Percentiles rank a stretch among this genome's conserved stretches.
phyloP scores from a whole-genome alignment of 495 filamentous ascomycete species.

The Tuber aestivum region DNA sequence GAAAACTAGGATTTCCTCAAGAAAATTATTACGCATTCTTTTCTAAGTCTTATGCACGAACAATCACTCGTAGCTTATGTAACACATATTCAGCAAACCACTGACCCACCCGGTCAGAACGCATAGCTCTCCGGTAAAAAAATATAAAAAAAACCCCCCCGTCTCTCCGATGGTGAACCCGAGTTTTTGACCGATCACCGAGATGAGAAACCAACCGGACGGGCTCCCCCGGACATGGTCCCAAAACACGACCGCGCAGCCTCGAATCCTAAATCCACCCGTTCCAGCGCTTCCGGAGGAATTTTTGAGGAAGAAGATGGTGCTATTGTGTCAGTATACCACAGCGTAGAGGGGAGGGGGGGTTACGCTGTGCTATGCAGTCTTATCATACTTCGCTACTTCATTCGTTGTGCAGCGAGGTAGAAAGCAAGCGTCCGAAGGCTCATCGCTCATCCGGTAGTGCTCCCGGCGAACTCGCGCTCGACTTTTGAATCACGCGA shows the following conservation, averaged over 20 bases:
- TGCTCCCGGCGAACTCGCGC: background rate
- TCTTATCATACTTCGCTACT: background rate
- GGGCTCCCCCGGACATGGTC: background rate
- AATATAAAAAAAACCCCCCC: no score
- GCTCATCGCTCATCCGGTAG: background rate
- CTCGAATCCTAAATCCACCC: background rate
- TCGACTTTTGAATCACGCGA: background rate
- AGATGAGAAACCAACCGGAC: background rate
- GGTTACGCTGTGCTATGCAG: background rate
- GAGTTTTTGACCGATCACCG: background rate
- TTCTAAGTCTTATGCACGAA: background rate
- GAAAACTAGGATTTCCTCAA: background rate
- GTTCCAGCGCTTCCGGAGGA: background rate
- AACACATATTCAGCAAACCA: background rate
- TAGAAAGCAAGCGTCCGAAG: background rate
- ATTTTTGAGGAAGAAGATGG: background rate
- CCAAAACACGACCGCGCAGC: background rate
- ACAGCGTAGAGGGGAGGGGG: background rate
- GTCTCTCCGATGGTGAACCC: background rate
- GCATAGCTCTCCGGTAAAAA: background rate
- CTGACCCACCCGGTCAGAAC: background rate
- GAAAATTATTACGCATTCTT: background rate
- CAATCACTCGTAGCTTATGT: constrained; percentile 1
- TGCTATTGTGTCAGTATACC: background rate
- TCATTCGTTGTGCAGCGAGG: background rate